Evolutionary conservation across 768 basidiomycete species (phyloP), one percentile per base, ranked within the genome.

Genomic region (Lyophyllum shimeji): DNA sequence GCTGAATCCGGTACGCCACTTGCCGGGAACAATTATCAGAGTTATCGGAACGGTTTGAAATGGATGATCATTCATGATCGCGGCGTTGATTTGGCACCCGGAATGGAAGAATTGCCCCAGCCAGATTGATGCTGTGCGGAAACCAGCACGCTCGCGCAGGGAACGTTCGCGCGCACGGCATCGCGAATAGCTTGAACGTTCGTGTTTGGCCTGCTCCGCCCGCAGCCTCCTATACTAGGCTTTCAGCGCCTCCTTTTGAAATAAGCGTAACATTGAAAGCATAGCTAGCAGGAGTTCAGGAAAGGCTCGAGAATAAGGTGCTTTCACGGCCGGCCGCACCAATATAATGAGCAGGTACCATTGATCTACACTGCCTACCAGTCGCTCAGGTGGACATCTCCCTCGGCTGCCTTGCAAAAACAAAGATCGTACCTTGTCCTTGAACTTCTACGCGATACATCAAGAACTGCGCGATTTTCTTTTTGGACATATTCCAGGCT

Each of bases 1-100:
- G 43, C 43, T 27, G 4, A 17, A 34, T 44, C 31, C 37, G 43
- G 42, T 49, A 17, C 42, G 21, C 51, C 15, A 20, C 18, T 29
- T 21, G 45, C 31, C 40, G 51, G 50, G 51, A 21, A 1, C 4
- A 2, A 4, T 8, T 39, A 24, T 21, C 20, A 11, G 29, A 9
- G n/a, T n/a, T 29, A 29, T 9, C 9, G 29, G 29, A 9, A 29
- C 9, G 29, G 9, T 29, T 29, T 29, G 29, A 9, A 29, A n/a
- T n/a, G 33, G 25, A 39, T 46, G 52, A 53, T 53, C 52, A 47
- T 46, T 53, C 33, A 13, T 53, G 40, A 53, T 53, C 29, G 50
- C 53, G 60, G 60, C 60, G 53, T 51, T 57, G 56, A 53, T 55
- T 29, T 55, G 57, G 55, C 53, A 59, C 53, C 39, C 13, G 21